These are phyloP conservation scores for Trichosporon inkin DNA, from an alignment of 1,284 basidiomycete species.

Conservation along the genomic window DNA sequence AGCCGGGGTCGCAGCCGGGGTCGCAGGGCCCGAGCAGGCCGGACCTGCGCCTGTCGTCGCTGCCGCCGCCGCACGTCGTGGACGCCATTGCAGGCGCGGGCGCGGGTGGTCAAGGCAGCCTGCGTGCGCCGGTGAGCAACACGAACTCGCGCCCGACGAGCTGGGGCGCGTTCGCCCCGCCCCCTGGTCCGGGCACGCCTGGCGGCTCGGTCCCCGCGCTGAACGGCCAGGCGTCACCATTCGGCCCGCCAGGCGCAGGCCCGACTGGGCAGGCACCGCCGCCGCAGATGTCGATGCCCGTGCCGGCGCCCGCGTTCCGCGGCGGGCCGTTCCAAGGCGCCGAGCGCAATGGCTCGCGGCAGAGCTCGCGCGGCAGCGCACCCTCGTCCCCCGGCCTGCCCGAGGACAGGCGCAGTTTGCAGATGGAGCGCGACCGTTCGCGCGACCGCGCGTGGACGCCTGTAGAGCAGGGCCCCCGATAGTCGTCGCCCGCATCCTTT, in stretches of 20 bases:
- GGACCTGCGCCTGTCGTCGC: constrained; percentile 2
- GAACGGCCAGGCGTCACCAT: not conserved
- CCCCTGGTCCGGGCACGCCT: constrained; percentile 1
- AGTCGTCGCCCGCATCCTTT: too few species aligned
- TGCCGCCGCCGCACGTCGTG: not conserved
- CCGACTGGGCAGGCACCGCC: not conserved
- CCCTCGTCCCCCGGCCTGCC: constrained; percentile 14
- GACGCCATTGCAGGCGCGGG: not conserved
- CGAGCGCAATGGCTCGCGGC: constrained; percentile 46
- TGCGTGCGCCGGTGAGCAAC: constrained; percentile 2
- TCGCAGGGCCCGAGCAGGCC: not conserved
- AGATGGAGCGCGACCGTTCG: constrained; percentile 40
- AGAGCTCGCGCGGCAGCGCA: constrained; percentile 40
- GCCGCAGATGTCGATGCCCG: constrained; percentile 10
- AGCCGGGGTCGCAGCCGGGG: too few species aligned
- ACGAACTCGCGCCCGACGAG: constrained; percentile 15
- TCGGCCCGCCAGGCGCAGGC: not conserved
- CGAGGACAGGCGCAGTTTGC: constrained; percentile 29
- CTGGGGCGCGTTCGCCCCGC: constrained; percentile 4
- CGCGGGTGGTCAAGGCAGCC: not conserved
- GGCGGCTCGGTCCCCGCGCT: not conserved
- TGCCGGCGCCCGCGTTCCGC: constrained; percentile 20
- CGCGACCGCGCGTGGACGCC: constrained; percentile 42
- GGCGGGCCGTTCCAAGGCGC: constrained; percentile 41
- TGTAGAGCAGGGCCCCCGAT: constrained; percentile 15